Evolutionary conservation across 306 rosid species (phyloP).

Genomic region (Pyrus betulifolia): DNA sequence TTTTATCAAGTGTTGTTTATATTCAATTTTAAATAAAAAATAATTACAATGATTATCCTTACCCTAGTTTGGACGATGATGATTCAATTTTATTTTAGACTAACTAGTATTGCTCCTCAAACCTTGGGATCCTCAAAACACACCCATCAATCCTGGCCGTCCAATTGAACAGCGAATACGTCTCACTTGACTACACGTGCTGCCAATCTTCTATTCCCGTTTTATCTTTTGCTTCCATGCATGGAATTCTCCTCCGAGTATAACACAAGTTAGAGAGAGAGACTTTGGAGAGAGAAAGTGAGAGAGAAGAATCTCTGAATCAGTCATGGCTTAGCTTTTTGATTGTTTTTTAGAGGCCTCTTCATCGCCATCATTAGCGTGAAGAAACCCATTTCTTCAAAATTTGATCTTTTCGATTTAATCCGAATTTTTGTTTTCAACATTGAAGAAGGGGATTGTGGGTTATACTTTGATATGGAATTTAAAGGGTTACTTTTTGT

Average conservation of each 20-base stretch:
- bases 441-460: conserved; percentile 23
- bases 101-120: neutral
- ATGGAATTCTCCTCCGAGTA: conserved; percentile 88
- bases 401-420: conserved; percentile 22
- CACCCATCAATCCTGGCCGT: conserved; percentile 42
- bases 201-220: conserved; percentile 38
- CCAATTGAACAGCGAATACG: conserved; percentile 32
- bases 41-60: no score
- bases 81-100: conserved; percentile 19
- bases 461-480: conserved; percentile 19
- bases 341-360: conserved; percentile 29
- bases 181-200: conserved; percentile 63
- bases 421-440: conserved; percentile 13
- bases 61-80: neutral
- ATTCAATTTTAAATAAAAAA: no score
- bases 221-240: conserved; percentile 65
- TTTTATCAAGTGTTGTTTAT: no score
- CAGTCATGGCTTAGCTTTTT: conserved; percentile 41
- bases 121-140: conserved; percentile 38
- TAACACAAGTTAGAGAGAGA: conserved; percentile 21
- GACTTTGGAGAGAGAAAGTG: conserved; percentile 4
- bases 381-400: conserved; percentile 22
- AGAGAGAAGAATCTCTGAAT: conserved; percentile 14
- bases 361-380: conserved; percentile 29
- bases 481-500: conserved; percentile 33